These are phyloP conservation scores for Neofusicoccum kwambonambiense DNA, from an alignment of 2,329 filamentous ascomycete genomes.

Conservation along the genomic window DNA sequence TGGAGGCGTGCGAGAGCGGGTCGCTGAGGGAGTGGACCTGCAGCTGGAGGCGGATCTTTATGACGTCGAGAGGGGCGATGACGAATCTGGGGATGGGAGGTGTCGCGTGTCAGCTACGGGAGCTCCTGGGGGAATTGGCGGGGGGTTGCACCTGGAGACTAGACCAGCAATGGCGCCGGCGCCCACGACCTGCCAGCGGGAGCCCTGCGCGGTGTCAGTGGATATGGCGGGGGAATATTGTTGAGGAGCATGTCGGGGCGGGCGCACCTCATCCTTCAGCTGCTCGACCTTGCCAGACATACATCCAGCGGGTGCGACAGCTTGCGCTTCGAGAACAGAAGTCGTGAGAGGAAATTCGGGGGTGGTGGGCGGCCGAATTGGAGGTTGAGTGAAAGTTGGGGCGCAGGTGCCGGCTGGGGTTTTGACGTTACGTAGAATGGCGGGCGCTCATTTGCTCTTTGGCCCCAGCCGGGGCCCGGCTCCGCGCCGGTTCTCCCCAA, in stretches of 20 bases:
- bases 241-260: not conserved
- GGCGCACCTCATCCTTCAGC: slow-evolving; percentile 66
- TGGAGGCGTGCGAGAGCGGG: slow-evolving; percentile 54
- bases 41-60: slow-evolving; percentile 96
- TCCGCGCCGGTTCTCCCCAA: slow-evolving; percentile 6
- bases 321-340: slow-evolving; percentile 23
- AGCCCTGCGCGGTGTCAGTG: slow-evolving; percentile 51
- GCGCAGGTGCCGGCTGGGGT: not conserved
- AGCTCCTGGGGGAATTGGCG: not conserved
- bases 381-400: not conserved
- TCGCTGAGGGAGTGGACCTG: slow-evolving; percentile 83
- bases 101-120: not conserved
- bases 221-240: not conserved
- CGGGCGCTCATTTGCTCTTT: not conserved
- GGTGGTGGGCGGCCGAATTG: not conserved
- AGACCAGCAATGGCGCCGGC: slow-evolving; percentile 75
- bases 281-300: slow-evolving; percentile 64
- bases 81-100: slow-evolving; percentile 66
- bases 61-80: slow-evolving; percentile 91
- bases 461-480: not conserved
- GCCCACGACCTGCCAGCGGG: slow-evolving; percentile 62
- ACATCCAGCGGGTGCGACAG: slow-evolving; percentile 42
- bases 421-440: not conserved
- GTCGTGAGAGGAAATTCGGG: slow-evolving; percentile 16
- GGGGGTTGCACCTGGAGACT: slow-evolving; percentile 68